A percentile compares a stretch with the other conserved stretches of the same genome.
These are phyloP conservation scores for Solanum tacnaense DNA, from an alignment of 257 asterid species.

Conservation along the genomic window DNA sequence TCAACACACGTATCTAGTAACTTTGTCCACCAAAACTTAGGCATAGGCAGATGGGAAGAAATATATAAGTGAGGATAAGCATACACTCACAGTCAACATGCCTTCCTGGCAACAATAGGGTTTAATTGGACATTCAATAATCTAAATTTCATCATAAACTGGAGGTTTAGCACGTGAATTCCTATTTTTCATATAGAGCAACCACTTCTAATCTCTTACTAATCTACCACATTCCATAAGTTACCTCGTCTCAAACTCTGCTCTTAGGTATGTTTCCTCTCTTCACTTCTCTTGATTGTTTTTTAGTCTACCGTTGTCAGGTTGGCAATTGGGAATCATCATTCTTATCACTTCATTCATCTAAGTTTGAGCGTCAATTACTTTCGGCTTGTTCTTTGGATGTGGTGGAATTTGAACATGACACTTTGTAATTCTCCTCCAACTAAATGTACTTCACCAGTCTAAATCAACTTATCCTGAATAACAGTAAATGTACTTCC, in stretches of 20 bases:
- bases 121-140: background rate
- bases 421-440: background rate
- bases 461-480: background rate
- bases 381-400: background rate
- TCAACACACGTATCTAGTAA: background rate
- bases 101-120: background rate
- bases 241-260: background rate
- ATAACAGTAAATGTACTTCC: background rate
- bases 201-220: background rate
- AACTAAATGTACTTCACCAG: background rate
- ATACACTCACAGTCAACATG: background rate
- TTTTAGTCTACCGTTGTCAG: background rate
- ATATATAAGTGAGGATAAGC: background rate
- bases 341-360: background rate
- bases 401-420: background rate
- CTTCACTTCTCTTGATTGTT: background rate
- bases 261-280: background rate
- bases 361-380: background rate
- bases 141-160: background rate
- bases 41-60: background rate
- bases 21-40: background rate
- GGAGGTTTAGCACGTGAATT: background rate
- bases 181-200: background rate
- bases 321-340: background rate
- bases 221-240: background rate